These are phyloP conservation scores for Cynara cardunculus DNA, from an alignment of 129 eudicot species.

Conservation along the genomic window DNA sequence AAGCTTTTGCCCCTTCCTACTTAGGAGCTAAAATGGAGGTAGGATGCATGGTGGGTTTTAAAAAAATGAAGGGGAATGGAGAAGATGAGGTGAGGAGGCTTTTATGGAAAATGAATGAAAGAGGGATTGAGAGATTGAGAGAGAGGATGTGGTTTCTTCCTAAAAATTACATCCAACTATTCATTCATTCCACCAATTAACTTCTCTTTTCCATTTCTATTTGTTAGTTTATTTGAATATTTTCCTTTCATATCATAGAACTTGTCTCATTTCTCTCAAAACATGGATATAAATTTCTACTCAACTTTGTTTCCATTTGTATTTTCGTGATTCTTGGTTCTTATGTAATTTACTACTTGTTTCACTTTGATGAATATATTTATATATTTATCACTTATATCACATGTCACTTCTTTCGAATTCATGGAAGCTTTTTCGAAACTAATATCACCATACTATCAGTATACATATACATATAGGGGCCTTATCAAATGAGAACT, in stretches of 20 bases:
- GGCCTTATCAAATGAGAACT: too few relatives aligned
- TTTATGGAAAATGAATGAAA: neutral
- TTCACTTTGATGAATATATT: too few relatives aligned
- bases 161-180: too few relatives aligned
- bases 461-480: too few relatives aligned
- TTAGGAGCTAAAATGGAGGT: neutral
- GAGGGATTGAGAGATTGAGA: neutral
- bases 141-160: too few relatives aligned
- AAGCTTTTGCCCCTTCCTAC: constrained; percentile 1
- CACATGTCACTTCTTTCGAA: neutral
- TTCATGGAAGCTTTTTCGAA: neutral
- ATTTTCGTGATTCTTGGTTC: neutral
- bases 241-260: too few relatives aligned
- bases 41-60: neutral
- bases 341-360: too few relatives aligned
- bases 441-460: neutral
- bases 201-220: neutral
- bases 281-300: too few relatives aligned
- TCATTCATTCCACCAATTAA: neutral
- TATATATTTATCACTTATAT: too few relatives aligned
- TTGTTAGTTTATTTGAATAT: too few relatives aligned
- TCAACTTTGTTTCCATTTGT: too few relatives aligned
- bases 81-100: neutral
- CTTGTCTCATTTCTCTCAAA: too few relatives aligned
- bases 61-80: neutral